Percentiles rank a stretch among this genome's conserved stretches.
These are phyloP conservation scores for Aspergillus hortae DNA, from an alignment of 2,329 filamentous ascomycete genomes.

Conservation along the genomic window DNA sequence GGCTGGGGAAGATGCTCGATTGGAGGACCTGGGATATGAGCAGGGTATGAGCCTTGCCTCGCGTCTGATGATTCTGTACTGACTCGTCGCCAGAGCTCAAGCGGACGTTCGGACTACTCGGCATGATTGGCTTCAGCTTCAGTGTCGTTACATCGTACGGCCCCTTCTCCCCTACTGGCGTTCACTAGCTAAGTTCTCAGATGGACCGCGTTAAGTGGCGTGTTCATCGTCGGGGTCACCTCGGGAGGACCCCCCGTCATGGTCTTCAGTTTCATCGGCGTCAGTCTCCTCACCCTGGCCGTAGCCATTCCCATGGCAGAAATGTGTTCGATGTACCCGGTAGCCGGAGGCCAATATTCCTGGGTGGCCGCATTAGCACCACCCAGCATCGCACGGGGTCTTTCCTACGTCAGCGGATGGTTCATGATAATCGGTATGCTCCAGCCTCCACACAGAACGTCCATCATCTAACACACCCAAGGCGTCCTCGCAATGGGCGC, in stretches of 20 bases:
- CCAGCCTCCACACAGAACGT: background rate
- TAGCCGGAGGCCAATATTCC: constrained; percentile 56
- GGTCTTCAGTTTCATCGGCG: constrained; percentile 56
- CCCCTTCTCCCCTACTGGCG: no score
- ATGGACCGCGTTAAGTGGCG: constrained; percentile 56
- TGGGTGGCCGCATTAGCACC: constrained; percentile 58
- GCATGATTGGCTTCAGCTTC: constrained; percentile 60
- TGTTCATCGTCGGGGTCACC: constrained; percentile 54
- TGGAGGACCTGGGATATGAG: constrained; percentile 39
- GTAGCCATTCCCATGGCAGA: constrained; percentile 60
- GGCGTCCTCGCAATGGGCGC: constrained; percentile 53
- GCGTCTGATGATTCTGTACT: background rate
- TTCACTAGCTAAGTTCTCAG: constrained; percentile 16
- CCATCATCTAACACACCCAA: constrained; percentile 8
- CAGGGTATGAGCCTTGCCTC: constrained; percentile 26
- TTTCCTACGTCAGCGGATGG: constrained; percentile 48
- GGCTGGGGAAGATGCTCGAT: constrained; percentile 30
- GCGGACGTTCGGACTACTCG: constrained; percentile 53
- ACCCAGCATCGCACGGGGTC: constrained; percentile 39
- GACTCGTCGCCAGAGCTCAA: constrained; percentile 47
- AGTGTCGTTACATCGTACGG: constrained; percentile 52
- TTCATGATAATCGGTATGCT: constrained; percentile 46
- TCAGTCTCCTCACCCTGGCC: constrained; percentile 49
- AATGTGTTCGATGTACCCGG: constrained; percentile 55
- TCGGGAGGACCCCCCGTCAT: constrained; percentile 58